These are phyloP conservation scores for Chenopodium formosanum DNA, from an alignment of 148 eudicot species.

Conservation along the genomic window DNA sequence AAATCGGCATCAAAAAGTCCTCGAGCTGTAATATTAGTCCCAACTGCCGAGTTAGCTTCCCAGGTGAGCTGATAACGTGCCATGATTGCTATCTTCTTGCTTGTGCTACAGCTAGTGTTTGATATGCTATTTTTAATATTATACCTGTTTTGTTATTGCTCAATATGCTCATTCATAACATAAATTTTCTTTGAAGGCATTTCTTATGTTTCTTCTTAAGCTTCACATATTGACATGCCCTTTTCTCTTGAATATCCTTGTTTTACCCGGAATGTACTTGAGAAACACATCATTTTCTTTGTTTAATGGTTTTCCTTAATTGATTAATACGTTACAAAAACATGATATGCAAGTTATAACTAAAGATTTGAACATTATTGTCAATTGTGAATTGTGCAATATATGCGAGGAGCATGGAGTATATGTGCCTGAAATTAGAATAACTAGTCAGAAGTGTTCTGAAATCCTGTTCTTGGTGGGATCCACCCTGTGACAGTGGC, in stretches of 20 bases:
- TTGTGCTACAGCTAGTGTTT: not conserved
- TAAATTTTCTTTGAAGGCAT: not conserved
- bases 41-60: slow-evolving; percentile 96
- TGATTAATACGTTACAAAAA: not conserved
- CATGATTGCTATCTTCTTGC: not conserved
- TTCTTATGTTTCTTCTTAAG: not conserved
- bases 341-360: not conserved
- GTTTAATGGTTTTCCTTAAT: not conserved
- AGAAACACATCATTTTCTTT: not conserved
- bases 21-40: slow-evolving; percentile 78
- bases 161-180: not conserved
- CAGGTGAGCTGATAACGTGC: slow-evolving; percentile 48
- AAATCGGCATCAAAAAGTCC: slow-evolving; percentile 74
- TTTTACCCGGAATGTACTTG: not conserved
- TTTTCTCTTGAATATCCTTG: not conserved
- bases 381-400: not conserved
- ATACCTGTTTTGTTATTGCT: not conserved
- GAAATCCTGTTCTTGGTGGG: not conserved
- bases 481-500: not conserved
- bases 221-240: not conserved
- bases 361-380: not conserved
- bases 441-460: not conserved
- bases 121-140: not conserved
- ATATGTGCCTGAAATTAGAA: slow-evolving; percentile 1
- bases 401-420: not conserved